These are phyloP conservation scores for Neurospora sp. DNA, from an alignment of 495 filamentous ascomycete genomes.

Conservation along the genomic window DNA sequence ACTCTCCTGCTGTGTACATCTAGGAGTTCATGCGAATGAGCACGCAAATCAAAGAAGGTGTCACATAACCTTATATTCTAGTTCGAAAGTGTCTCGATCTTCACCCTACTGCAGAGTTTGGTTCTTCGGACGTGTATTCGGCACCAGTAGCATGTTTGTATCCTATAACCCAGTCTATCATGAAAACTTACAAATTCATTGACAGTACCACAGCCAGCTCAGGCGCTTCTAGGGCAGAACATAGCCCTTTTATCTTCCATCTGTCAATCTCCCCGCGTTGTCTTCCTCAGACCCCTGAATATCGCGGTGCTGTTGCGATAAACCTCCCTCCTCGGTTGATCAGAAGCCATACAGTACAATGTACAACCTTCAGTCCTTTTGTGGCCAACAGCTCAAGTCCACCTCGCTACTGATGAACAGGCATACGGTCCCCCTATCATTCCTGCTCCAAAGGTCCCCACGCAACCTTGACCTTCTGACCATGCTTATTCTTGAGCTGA, in stretches of 20 bases:
- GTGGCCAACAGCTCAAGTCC: not conserved
- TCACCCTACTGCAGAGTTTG: not conserved
- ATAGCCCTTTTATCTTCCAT: not conserved
- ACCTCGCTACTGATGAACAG: not conserved
- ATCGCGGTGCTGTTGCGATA: not conserved
- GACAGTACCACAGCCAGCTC: not conserved
- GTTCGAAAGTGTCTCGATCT: not conserved
- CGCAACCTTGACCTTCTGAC: constrained; percentile 31
- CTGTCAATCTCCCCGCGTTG: not conserved
- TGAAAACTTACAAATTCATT: not conserved
- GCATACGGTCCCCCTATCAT: not conserved
- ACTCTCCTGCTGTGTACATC: not conserved
- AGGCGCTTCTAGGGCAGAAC: not conserved
- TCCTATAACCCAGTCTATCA: not conserved
- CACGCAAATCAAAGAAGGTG: not conserved
- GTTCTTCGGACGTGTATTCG: not conserved
- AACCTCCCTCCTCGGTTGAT: not conserved
- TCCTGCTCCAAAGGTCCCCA: constrained; percentile 19
- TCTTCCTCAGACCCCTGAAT: not conserved
- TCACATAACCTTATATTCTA: not conserved
- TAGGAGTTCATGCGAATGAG: not conserved
- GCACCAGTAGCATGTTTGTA: not conserved
- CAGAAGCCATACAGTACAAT: not conserved
- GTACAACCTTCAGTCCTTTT: not conserved
- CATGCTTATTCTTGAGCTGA: constrained; percentile 37